Evolutionary conservation across 1,284 basidiomycete species (phyloP), one percentile per base, ranked within the genome.

Genomic region (Ganoderma leucocontextum): DNA sequence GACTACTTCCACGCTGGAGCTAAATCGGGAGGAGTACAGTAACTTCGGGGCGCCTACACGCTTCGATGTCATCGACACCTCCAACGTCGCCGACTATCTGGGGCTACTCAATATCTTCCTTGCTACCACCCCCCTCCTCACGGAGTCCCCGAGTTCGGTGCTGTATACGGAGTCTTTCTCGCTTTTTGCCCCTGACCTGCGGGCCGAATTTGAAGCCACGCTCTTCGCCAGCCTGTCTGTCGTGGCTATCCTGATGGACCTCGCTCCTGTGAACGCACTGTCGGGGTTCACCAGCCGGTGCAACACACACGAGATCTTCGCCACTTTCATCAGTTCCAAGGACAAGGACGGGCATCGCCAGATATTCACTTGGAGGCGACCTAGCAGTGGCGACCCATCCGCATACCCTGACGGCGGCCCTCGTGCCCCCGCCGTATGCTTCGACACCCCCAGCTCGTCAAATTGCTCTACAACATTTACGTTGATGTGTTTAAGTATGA

Each of bases 51-150:
- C 83, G 0, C 85, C 86, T 4, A 73, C 78, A 1, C 65, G 52
- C 0, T 89, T 89, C 78, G 80, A 87, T 60, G 80, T 87, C 59
- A 86, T 89, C 64, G 85, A 89, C 55, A 86, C 87, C 0, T 88
- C 87, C 29, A 87, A 87, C 67, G 68, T 88, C 22, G 73, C 78
- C 15, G 86, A 88, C 72, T 82, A 85, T 63, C 47, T 85, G 1
- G 87, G 87, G 0, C 75, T 87, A 15, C 67, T 88, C n/a, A 89
- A 89, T 70, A 67, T 88, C 22, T 76, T 89, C 38, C 64, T 83
- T 9, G 77, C 76, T 17, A 75, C 81, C 0, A 47, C 69, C 39
- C 79, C 85, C 57, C 73, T 87, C 9, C 79, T 87, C 44, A 70
- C 71, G 0, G 68, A 73, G 8, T 68, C 77, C 0, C 64, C 70